Evolutionary conservation across 2,329 filamentous ascomycete genomes (phyloP).

Genomic region (Aspergillus sp.): DNA sequence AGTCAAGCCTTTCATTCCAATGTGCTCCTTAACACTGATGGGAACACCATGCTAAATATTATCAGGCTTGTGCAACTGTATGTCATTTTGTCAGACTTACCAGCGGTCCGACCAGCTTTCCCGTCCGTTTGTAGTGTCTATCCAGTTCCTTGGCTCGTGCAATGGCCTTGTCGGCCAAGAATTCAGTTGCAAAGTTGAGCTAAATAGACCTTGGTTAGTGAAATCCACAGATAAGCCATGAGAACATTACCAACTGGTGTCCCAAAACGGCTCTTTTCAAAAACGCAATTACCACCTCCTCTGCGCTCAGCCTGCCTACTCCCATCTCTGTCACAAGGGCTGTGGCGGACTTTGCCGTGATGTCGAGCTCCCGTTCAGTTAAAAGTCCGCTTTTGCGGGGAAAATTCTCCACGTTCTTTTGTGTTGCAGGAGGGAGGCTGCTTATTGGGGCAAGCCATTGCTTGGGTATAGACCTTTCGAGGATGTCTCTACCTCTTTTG

Average conservation of each 20-base stretch:
- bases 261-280: constrained; percentile 29
- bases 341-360: constrained; percentile 44
- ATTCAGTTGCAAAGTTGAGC: constrained; percentile 35
- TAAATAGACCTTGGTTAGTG: constrained; percentile 1
- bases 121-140: constrained; percentile 25
- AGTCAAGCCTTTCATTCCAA: constrained; percentile 50
- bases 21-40: constrained; percentile 58
- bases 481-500: constrained; percentile 28
- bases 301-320: constrained; percentile 20
- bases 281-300: constrained; percentile 29
- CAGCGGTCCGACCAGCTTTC: constrained; percentile 45
- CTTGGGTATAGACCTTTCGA: constrained; percentile 27
- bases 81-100: constrained; percentile 10
- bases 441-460: constrained; percentile 28
- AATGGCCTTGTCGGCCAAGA: constrained; percentile 32
- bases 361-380: constrained; percentile 43
- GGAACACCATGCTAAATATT: constrained; percentile 46
- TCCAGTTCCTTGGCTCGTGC: constrained; percentile 28
- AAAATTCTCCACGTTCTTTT: constrained; percentile 26
- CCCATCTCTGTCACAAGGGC: constrained; percentile 23
- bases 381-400: constrained; percentile 45
- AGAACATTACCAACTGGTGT: constrained; percentile 26
- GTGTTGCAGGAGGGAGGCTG: constrained; percentile 20
- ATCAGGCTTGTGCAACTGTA: not conserved
- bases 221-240: not conserved